phyloP scores from a whole-genome alignment of 192 early-diverging fungal genomes.

The Umbelopsis isabellina region DNA sequence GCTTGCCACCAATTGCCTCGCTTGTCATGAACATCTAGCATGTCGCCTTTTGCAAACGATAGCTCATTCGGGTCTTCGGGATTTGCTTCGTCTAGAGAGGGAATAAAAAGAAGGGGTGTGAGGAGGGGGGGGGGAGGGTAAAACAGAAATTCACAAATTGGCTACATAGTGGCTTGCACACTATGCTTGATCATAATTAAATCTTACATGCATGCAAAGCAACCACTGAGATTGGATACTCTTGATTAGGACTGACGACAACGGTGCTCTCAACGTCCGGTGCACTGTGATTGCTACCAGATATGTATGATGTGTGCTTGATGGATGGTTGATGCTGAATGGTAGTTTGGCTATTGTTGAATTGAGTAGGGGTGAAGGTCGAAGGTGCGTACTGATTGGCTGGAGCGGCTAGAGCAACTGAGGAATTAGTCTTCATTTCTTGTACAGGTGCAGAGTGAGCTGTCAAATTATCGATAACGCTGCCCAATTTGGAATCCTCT shows the following conservation, averaged over 20 bases:
- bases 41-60: slow-evolving; percentile 85
- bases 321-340: slow-evolving; percentile 2
- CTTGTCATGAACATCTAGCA: slow-evolving; percentile 84
- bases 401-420: slow-evolving; percentile 44
- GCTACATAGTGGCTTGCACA: neutral
- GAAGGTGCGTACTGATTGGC: slow-evolving; percentile 33
- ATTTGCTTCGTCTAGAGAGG: slow-evolving; percentile 76
- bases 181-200: neutral
- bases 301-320: slow-evolving; percentile 13
- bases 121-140: neutral
- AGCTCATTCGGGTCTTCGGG: slow-evolving; percentile 91
- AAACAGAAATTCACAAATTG: slow-evolving; percentile 16
- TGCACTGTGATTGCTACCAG: slow-evolving; percentile 2
- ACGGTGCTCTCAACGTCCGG: slow-evolving; percentile 38
- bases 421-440: slow-evolving; percentile 35
- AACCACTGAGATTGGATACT: slow-evolving; percentile 61
- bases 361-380: slow-evolving; percentile 23
- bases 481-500: slow-evolving; percentile 29
- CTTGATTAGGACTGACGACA: slow-evolving; percentile 49
- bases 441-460: slow-evolving; percentile 30
- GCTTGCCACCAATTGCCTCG: slow-evolving; percentile 99
- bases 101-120: neutral
- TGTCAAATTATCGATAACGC: slow-evolving; percentile 44
- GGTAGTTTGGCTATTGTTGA: neutral
- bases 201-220: slow-evolving; percentile 70